phyloP scores from a whole-genome alignment of 1,284 basidiomycete species.

The Cryptococcus neoformans region DNA sequence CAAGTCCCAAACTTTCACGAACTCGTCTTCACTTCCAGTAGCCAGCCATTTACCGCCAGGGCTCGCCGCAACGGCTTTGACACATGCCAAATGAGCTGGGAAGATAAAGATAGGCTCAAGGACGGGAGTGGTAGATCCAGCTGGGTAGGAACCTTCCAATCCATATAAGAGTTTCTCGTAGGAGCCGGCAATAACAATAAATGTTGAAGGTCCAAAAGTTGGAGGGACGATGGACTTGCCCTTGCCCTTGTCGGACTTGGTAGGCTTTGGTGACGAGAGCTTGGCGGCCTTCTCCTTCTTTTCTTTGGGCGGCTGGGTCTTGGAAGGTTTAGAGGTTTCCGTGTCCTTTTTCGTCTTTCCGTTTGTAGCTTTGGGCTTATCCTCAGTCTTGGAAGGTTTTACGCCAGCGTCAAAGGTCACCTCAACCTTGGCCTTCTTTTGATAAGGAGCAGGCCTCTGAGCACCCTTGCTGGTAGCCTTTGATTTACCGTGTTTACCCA shows the following conservation, averaged over 20 bases:
- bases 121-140: slow-evolving; percentile 8
- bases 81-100: slow-evolving; percentile 90
- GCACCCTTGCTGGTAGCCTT: background rate
- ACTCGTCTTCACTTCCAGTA: slow-evolving; percentile 90
- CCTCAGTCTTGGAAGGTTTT: slow-evolving; percentile 3
- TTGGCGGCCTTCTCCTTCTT: background rate
- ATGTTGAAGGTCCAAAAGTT: slow-evolving; percentile 50
- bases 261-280: background rate
- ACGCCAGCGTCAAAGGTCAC: slow-evolving; percentile 33
- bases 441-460: slow-evolving; percentile 22
- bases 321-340: background rate
- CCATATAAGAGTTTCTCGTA: slow-evolving; percentile 97
- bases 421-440: slow-evolving; percentile 37
- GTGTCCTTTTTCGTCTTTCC: background rate
- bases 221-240: slow-evolving; percentile 15
- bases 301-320: background rate
- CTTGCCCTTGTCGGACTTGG: slow-evolving; percentile 17
- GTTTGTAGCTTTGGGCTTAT: background rate
- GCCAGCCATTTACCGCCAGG: slow-evolving; percentile 95
- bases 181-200: slow-evolving; percentile 84
- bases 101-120: slow-evolving; percentile 90
- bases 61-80: slow-evolving; percentile 82
- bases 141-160: slow-evolving; percentile 60
- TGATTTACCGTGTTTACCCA: slow-evolving; percentile 1
- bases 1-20: slow-evolving; percentile 97